A percentile compares a stretch with the other conserved stretches of the same genome.
Evolutionary conservation across 768 basidiomycete genomes (phyloP).

Genomic region (Hydnomerulius pinastri): DNA sequence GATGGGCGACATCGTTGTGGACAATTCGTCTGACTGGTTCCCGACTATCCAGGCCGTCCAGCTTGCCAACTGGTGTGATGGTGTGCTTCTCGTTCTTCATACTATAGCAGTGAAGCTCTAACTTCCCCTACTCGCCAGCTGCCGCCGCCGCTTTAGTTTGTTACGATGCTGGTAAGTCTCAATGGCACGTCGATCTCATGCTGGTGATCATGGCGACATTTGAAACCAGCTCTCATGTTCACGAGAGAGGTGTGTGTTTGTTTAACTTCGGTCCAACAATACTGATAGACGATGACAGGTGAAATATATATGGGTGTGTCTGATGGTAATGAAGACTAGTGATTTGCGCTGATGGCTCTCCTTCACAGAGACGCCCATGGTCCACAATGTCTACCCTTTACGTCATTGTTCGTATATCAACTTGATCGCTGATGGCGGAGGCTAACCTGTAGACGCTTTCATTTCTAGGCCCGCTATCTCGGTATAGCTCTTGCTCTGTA

Average conservation of each 20-base stretch:
- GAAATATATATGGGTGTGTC: conserved; percentile 21
- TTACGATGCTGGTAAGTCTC: conserved; percentile 13
- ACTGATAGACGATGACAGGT: conserved; percentile 9
- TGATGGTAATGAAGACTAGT: no score
- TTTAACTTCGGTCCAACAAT: not conserved
- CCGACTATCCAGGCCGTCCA: conserved; percentile 12
- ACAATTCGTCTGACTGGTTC: conserved; percentile 12
- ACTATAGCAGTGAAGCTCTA: not conserved
- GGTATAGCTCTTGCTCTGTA: conserved; percentile 19
- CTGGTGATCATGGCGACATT: not conserved
- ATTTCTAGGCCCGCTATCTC: conserved; percentile 17
- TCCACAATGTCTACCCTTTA: conserved; percentile 18
- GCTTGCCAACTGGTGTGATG: conserved; percentile 17
- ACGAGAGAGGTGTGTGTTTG: conserved; percentile 17
- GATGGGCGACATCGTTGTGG: conserved; percentile 13
- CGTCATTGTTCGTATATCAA: conserved; percentile 10
- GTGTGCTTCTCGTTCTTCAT: not conserved
- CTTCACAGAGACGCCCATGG: conserved; percentile 9
- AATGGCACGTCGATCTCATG: no score
- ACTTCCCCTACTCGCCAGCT: not conserved
- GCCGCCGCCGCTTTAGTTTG: conserved; percentile 18
- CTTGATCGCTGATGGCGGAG: not conserved
- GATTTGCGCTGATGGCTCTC: not conserved
- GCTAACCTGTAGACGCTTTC: not conserved
- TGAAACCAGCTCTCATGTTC: conserved; percentile 18